phyloP scores from a whole-genome alignment of 2,329 filamentous ascomycete species.

The Polytolypa hystricis region DNA sequence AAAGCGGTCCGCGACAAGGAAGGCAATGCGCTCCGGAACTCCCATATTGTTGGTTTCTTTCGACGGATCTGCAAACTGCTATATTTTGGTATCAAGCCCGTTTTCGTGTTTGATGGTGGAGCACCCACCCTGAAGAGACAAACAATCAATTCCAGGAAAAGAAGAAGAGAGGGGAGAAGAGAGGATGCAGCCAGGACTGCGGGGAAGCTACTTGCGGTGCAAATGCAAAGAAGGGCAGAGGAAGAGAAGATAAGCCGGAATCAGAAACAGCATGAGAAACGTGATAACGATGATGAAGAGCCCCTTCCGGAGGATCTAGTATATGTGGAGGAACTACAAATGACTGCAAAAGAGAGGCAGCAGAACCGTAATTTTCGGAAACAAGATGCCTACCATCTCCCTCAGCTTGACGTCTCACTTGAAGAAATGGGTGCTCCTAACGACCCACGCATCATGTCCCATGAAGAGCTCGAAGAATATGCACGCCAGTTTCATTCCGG shows the following conservation, averaged over 20 bases:
- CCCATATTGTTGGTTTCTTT: conserved; percentile 95
- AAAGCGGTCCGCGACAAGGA: conserved; percentile 98
- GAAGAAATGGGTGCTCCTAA: conserved; percentile 79
- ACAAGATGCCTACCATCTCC: conserved; percentile 90
- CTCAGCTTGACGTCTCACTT: conserved; percentile 67
- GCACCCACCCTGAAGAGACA: conserved; percentile 83
- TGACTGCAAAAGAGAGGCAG: conserved; percentile 65
- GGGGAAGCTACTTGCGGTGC: conserved; percentile 79
- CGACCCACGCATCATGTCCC: conserved; percentile 91
- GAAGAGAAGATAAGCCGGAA: conserved; percentile 64
- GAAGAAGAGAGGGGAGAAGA: conserved; percentile 70
- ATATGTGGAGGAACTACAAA: conserved; percentile 81
- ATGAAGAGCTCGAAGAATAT: conserved; percentile 89
- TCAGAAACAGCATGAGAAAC: conserved; percentile 25
- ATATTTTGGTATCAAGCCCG: conserved; percentile 90
- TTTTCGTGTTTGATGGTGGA: conserved; percentile 96
- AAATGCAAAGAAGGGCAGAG: conserved; percentile 84
- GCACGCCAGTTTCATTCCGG: conserved; percentile 83
- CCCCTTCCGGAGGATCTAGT: conserved; percentile 62
- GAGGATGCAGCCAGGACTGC: conserved; percentile 91
- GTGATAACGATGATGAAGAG: conserved; percentile 48
- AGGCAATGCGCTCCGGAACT: conserved; percentile 90
- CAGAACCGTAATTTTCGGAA: conserved; percentile 72
- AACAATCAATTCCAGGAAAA: conserved; percentile 70
- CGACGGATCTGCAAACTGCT: conserved; percentile 94